Evolutionary conservation across 306 rosid species (phyloP).

Genomic region (Cicer pinnatifidum): DNA sequence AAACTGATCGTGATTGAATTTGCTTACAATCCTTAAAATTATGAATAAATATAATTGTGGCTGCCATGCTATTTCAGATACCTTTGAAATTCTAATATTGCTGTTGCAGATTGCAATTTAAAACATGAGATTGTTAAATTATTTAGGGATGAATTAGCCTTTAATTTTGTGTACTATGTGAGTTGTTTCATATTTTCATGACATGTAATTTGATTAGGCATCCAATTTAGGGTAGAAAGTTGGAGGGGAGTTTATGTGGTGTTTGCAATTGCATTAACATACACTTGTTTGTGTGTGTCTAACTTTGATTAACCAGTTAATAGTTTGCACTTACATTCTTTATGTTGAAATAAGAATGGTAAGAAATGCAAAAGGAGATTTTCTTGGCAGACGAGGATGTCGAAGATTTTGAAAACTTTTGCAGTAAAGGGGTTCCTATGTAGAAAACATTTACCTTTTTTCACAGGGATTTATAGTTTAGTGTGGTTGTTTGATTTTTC

Average conservation of each 20-base stretch:
- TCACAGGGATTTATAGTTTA: background rate
- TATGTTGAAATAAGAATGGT: slow-evolving; percentile 19
- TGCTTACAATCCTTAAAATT: background rate
- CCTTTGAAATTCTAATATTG: background rate
- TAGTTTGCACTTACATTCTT: background rate
- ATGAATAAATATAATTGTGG: background rate
- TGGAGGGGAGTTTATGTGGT: background rate
- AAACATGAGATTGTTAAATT: background rate
- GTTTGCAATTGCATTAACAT: background rate
- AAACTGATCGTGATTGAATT: background rate
- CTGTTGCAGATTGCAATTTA: background rate
- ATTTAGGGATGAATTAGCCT: background rate
- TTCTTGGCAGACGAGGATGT: background rate
- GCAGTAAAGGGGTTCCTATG: background rate
- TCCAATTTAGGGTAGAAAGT: background rate
- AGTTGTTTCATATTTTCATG: slow-evolving; percentile 9
- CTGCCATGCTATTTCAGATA: background rate
- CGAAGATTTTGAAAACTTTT: background rate
- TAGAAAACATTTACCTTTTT: background rate
- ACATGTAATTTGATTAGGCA: background rate
- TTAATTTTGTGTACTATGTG: background rate
- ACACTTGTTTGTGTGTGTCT: too few relatives aligned
- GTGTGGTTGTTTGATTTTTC: background rate
- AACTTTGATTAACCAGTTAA: background rate
- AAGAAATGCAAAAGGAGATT: slow-evolving; percentile 3